phyloP scores from a whole-genome alignment of 768 basidiomycete genomes.

The Trichaptum fuscoviolaceum region DNA sequence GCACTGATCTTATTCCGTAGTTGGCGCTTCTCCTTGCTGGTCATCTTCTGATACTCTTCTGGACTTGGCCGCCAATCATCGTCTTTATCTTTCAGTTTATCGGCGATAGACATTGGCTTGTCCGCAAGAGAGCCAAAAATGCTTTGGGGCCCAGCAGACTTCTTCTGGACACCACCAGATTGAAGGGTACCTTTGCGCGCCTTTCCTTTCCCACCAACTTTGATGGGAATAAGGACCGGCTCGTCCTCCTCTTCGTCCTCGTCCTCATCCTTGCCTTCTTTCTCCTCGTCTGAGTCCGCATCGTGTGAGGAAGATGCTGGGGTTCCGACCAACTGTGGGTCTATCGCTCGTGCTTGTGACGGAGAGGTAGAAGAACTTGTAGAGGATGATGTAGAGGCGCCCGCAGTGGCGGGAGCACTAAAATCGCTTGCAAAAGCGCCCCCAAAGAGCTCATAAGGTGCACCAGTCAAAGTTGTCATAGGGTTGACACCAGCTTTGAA shows the following conservation, averaged over 20 bases:
- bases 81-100: constrained; percentile 38
- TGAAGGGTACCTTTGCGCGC: constrained; percentile 64
- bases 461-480: constrained; percentile 20
- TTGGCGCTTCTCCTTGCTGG: constrained; percentile 93
- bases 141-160: constrained; percentile 28
- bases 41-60: constrained; percentile 94
- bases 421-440: constrained; percentile 21
- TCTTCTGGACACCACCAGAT: constrained; percentile 70
- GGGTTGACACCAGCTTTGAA: constrained; percentile 20
- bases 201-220: constrained; percentile 45
- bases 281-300: constrained; percentile 20
- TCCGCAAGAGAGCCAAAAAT: constrained; percentile 14
- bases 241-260: constrained; percentile 28
- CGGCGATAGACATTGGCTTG: constrained; percentile 23
- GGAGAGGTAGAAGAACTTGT: constrained; percentile 17
- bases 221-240: constrained; percentile 47
- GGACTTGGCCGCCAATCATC: constrained; percentile 85
- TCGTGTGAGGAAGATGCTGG: constrained; percentile 41
- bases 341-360: constrained; percentile 46
- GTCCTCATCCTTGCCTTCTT: constrained; percentile 28
- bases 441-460: constrained; percentile 37
- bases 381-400: constrained; percentile 12
- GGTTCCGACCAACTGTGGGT: constrained; percentile 72
- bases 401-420: constrained; percentile 18
- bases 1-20: constrained; percentile 96